A percentile compares a stretch with the other conserved stretches of the same genome.
Evolutionary conservation across 2,329 filamentous ascomycete genomes (phyloP).

Genomic region (Aspergillus nomiae): DNA sequence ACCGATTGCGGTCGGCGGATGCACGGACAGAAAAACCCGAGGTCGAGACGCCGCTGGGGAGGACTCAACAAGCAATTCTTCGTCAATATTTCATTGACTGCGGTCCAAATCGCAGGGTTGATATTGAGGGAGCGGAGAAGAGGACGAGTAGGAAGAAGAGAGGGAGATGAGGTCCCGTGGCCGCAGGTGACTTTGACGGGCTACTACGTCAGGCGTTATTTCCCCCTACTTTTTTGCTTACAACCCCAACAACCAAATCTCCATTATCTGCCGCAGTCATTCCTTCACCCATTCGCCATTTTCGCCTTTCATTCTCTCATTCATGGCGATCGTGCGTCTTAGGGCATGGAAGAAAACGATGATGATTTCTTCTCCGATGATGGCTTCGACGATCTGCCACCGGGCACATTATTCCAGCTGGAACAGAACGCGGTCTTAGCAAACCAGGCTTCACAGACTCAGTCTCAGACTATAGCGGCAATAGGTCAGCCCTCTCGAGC

Average conservation of each 20-base stretch:
- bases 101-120: neutral
- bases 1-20: constrained; percentile 29
- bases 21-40: constrained; percentile 2
- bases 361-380: constrained; percentile 53
- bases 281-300: neutral
- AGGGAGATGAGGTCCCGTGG: constrained; percentile 14
- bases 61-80: neutral
- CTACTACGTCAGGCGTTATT: constrained; percentile 14
- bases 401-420: constrained; percentile 45
- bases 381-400: constrained; percentile 47
- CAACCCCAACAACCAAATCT: neutral
- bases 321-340: constrained; percentile 32
- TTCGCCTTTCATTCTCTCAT: constrained; percentile 5
- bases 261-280: neutral
- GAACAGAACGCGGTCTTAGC: constrained; percentile 49
- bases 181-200: constrained; percentile 15
- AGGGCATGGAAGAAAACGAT: constrained; percentile 51
- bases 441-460: constrained; percentile 36
- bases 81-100: neutral
- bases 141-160: constrained; percentile 7
- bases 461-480: constrained; percentile 9
- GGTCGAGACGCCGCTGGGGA: neutral
- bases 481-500: constrained; percentile 5
- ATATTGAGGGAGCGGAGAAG: neutral
- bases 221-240: neutral